A percentile compares a stretch with the other conserved stretches of the same genome.
phyloP scores from a whole-genome alignment of 129 eudicot species.

The Rutidosis leptorrhynchoides region DNA sequence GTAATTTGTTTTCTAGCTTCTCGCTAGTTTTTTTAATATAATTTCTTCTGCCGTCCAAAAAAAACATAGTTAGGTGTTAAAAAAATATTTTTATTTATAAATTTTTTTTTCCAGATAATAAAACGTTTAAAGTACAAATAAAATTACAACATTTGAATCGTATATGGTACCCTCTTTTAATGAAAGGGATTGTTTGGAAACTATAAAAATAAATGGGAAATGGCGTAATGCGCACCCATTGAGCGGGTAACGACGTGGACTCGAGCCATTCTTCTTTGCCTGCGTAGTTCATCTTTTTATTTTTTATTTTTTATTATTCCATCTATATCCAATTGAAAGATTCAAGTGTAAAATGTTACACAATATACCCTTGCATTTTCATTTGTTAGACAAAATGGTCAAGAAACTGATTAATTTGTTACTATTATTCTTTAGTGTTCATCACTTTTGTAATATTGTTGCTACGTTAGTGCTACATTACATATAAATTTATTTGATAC shows the following conservation, averaged over 20 bases:
- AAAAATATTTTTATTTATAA: neutral
- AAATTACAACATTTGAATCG: conserved; percentile 7
- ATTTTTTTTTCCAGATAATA: neutral
- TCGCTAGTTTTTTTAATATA: too few species aligned
- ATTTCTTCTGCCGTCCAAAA: too few species aligned
- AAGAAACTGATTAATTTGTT: too few species aligned
- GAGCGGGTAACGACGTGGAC: conserved; percentile 70
- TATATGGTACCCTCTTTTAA: neutral
- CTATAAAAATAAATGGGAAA: neutral
- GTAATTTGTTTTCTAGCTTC: too few species aligned
- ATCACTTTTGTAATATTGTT: neutral
- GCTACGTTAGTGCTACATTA: neutral
- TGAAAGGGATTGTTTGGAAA: neutral
- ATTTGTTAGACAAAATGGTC: neutral
- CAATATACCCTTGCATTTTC: conserved; percentile 7
- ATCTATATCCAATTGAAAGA: conserved; percentile 36
- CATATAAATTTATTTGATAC: too few species aligned
- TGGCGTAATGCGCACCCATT: conserved; percentile 60
- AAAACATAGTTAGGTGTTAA: too few species aligned
- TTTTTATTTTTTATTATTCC: conserved; percentile 15
- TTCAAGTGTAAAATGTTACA: conserved; percentile 26
- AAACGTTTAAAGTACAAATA: neutral
- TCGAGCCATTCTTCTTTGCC: conserved; percentile 48
- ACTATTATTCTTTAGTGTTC: too few species aligned
- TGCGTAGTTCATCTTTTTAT: conserved; percentile 63